Evolutionary conservation across 768 basidiomycete genomes (phyloP).

Genomic region (Grammothele lineata): DNA sequence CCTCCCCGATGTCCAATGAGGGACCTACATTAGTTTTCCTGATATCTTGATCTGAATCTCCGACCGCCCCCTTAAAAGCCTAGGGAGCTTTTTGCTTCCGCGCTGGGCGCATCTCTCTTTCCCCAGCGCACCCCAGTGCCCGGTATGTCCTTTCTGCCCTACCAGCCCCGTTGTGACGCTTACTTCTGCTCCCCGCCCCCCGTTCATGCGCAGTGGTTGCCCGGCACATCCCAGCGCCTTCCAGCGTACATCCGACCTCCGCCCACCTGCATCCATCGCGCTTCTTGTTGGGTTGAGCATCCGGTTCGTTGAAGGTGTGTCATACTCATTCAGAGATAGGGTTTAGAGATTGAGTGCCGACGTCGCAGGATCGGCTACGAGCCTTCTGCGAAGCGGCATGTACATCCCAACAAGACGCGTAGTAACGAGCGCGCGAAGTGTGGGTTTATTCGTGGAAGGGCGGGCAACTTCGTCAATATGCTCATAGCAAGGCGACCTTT

Average conservation of each 20-base stretch:
- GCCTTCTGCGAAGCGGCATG: slow-evolving; percentile 48
- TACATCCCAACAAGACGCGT: slow-evolving; percentile 67
- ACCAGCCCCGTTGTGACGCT: slow-evolving; percentile 1
- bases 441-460: slow-evolving; percentile 64
- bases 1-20: no score
- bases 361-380: slow-evolving; percentile 16
- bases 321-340: slow-evolving; percentile 12
- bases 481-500: no score
- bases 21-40: neutral
- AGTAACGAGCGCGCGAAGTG: slow-evolving; percentile 71
- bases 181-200: neutral
- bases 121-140: slow-evolving; percentile 12
- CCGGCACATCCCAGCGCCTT: slow-evolving; percentile 33
- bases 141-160: slow-evolving; percentile 10
- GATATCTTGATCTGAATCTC: slow-evolving; percentile 21
- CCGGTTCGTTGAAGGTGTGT: slow-evolving; percentile 50
- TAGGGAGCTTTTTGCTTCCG: slow-evolving; percentile 1
- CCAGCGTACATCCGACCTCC: slow-evolving; percentile 48
- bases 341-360: slow-evolving; percentile 15
- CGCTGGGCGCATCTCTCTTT: slow-evolving; percentile 13
- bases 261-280: slow-evolving; percentile 67
- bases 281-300: slow-evolving; percentile 61
- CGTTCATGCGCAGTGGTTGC: neutral
- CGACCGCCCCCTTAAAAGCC: slow-evolving; percentile 15
- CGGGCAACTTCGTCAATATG: no score